Evolutionary conservation across 2,329 filamentous ascomycete genomes (phyloP).

Genomic region (Aurifilum marmelostoma): DNA sequence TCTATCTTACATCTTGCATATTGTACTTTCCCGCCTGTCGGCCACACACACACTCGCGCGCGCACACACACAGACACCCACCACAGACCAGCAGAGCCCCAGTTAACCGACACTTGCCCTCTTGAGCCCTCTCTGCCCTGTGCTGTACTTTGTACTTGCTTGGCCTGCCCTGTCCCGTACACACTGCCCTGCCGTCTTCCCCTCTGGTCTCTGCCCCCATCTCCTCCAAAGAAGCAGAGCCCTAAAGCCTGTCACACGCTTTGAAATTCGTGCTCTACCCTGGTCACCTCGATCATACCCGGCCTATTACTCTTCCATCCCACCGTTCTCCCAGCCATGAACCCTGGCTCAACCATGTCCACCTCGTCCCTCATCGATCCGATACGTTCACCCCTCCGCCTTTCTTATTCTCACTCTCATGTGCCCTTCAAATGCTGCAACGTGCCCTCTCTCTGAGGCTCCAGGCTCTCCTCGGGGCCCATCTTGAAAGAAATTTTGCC

Average conservation of each 20-base stretch:
- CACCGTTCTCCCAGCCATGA: conserved; percentile 17
- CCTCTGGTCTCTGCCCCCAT: neutral
- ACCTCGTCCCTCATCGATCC: conserved; percentile 24
- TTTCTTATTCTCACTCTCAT: conserved; percentile 23
- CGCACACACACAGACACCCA: neutral
- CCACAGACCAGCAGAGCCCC: conserved; percentile 12
- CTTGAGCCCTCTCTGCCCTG: conserved; percentile 5
- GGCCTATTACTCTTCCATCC: conserved; percentile 16
- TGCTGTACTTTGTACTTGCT: neutral
- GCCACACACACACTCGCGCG: neutral
- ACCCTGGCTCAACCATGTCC: conserved; percentile 26
- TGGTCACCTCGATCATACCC: conserved; percentile 27
- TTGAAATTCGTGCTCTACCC: conserved; percentile 23
- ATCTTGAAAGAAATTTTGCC: conserved; percentile 29
- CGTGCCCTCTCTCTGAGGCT: conserved; percentile 33
- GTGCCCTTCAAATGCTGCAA: conserved; percentile 26
- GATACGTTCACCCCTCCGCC: conserved; percentile 23
- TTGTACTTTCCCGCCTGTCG: conserved; percentile 8
- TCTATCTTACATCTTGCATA: conserved; percentile 16
- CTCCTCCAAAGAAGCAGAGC: conserved; percentile 8
- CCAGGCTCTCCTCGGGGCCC: conserved; percentile 27
- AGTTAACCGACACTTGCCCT: conserved; percentile 23
- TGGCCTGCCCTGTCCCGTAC: neutral
- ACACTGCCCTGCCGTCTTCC: neutral
- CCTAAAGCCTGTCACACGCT: conserved; percentile 19